Conservation (phyloP, 1,139 yeast genomes). For the Taphrina wiesneri region DNA sequence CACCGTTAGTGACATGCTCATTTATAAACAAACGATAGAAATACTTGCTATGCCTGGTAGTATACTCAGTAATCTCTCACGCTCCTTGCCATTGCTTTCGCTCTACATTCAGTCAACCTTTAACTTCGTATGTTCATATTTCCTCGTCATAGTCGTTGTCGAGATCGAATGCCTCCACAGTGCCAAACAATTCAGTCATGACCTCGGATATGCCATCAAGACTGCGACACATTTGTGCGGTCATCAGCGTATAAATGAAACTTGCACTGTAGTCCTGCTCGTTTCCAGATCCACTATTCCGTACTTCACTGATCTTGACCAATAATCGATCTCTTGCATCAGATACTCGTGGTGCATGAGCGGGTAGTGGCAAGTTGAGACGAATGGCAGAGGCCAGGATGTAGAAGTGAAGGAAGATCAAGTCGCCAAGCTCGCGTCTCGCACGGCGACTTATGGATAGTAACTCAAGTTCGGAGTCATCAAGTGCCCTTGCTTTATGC, state of each 20-base stretch:
- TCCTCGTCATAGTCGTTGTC: constrained; percentile 3
- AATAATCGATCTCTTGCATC: constrained; percentile 71
- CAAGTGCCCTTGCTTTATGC: constrained; percentile 47
- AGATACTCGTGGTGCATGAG: constrained; percentile 67
- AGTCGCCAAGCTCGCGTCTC: constrained; percentile 66
- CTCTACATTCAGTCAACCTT: background rate
- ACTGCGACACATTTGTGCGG: constrained; percentile 14
- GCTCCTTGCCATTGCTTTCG: background rate
- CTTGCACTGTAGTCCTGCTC: constrained; percentile 25
- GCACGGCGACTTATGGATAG: constrained; percentile 61
- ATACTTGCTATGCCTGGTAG: background rate
- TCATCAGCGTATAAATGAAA: constrained; percentile 24
- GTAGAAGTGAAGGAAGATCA: constrained; percentile 72
- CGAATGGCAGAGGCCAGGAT: constrained; percentile 75
- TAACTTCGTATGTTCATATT: background rate
- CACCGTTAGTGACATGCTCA: too few species aligned
- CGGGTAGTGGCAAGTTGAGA: constrained; percentile 73
- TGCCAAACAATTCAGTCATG: constrained; percentile 4
- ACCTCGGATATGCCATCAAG: constrained; percentile 8
- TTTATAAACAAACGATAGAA: background rate
- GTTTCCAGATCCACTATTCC: background rate
- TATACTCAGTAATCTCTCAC: background rate
- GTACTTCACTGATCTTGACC: constrained; percentile 51
- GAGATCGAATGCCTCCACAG: constrained; percentile 7
- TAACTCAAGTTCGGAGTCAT: background rate